These are phyloP conservation scores for Sporobolomyces phaffii DNA, from an alignment of 768 basidiomycete species.

Conservation along the genomic window DNA sequence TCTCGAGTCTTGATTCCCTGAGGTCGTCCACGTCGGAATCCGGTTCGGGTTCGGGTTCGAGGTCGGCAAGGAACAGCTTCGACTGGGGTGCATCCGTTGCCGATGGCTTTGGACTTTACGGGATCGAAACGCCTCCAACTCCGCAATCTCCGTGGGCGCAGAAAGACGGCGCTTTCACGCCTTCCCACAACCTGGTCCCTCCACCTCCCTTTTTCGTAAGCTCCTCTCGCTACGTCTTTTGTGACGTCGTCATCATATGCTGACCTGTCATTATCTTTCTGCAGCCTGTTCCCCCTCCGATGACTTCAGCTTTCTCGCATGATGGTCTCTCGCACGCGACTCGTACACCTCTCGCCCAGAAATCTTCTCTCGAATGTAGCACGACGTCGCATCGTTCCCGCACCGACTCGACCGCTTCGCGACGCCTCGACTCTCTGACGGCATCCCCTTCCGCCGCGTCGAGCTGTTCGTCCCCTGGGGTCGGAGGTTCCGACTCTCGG, in stretches of 20 bases:
- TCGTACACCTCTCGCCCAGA: background rate
- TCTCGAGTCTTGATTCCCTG: constrained; percentile 21
- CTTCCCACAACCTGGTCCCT: constrained; percentile 25
- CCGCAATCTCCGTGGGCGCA: constrained; percentile 10
- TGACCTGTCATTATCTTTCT: no score
- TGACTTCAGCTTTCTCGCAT: constrained; percentile 26
- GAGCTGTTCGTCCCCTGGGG: background rate
- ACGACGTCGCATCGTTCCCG: constrained; percentile 12
- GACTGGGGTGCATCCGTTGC: constrained; percentile 11
- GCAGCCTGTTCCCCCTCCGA: constrained; percentile 32
- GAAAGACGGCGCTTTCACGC: background rate
- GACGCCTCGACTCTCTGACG: background rate
- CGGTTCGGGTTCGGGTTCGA: background rate
- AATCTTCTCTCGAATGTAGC: constrained; percentile 1
- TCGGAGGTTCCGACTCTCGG: background rate
- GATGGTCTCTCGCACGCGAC: constrained; percentile 12
- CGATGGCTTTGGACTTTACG: constrained; percentile 10
- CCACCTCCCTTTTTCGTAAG: constrained; percentile 33
- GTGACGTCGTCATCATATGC: no score
- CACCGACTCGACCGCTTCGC: constrained; percentile 16
- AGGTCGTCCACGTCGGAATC: constrained; percentile 18
- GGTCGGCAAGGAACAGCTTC: constrained; percentile 22
- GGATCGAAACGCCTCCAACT: constrained; percentile 34
- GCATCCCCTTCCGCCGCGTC: constrained; percentile 7
- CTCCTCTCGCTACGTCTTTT: background rate